Base-by-base conservation (phyloP, 495 filamentous ascomycete genomes). In the Aspergillus asperescens region DNA sequence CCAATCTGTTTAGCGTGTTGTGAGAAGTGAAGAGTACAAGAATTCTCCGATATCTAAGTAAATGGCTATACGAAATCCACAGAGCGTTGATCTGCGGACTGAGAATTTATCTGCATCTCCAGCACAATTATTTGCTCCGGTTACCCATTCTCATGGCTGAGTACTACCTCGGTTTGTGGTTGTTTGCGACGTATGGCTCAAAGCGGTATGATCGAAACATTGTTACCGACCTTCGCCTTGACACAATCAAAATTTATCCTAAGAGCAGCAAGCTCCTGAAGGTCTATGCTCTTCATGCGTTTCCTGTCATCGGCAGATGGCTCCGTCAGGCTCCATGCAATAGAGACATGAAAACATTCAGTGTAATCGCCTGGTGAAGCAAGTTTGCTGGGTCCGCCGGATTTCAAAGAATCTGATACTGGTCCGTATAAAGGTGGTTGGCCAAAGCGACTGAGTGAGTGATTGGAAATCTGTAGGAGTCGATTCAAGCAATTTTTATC, bases 161-260 rank as follows among this genome's bases (percentile, higher is more conserved):
- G n/a, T n/a, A n/a, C n/a, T n/a, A n/a, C n/a, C n/a, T n/a, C n/a
- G n/a, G n/a, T n/a, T n/a, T n/a, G n/a, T n/a, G n/a, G n/a, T n/a
- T n/a, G n/a, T n/a, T n/a, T 52, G 34, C 10, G 50, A 28, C n/a
- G 22, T 4, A 42, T 31, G 16, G 42, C 38, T 7, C 7, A 50
- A 29, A 88, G 65, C 8, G 67, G 58, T 4, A 86, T 70, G 55
- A 73, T 77, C 16, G 78, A 78, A 7, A 91, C 79, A 15, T 78
- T 67, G 57, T 90, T 92, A 4, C 89, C 90, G 62, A 90, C 81
- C 70, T 90, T 93, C 16, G 73, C 81, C 71, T 92, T 94, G 24
- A 77, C 63, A 44, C 70, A 69, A 22, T 66, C 60, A 46, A 77
- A 77, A 0, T 24, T 38, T 9, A 75, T 57, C 3, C 22, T 38